Base-by-base conservation (phyloP, 164 flowering plant species). In the Platanus orientalis region DNA sequence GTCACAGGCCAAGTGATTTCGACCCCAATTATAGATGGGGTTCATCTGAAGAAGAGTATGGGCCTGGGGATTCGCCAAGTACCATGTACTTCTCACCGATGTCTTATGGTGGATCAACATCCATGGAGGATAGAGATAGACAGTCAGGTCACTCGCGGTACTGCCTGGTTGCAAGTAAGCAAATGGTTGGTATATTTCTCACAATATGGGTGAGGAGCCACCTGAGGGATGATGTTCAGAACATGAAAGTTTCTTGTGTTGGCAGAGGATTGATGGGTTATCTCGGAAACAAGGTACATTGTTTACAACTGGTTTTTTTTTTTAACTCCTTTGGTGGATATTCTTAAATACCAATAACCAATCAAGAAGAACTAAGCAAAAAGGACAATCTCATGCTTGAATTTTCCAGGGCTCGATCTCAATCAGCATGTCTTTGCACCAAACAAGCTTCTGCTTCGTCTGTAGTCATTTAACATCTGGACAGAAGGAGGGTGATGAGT, bases 261-360 rank as follows among this genome's bases (percentile, higher is more conserved):
- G 84, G 84, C 23, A 68, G 82, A 64, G 84, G 84, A 65, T 72
- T 80, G 60, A 80, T 80, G 84, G 84, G 84, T 62, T 80, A 80
- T 63, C 84, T 80, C 44, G 84, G 84, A 56, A 80, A 78, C 59
- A 80, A 80, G 81, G 84, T 80, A 76, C 49, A 68, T 54, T 68
- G 13, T 21, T 20, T 7, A 7, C 11, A 27, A 21, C 24, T 19
- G 17, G 2, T 52, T 53, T 13, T 48, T 61, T 1, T 32, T 50
- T 16, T 6, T 2, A 23, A 52, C 10, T 39, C 42, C 3, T 51
- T 27, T 50, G 20, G 3, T 44, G n/a, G 49, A 17, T 12, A 12
- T 44, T 44, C 9, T 12, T 5, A 2, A 14, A 12, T 66, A 49
- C 9, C 32, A 1, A n/a, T 6, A 25, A 10, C 1, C 42, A 11